Evolutionary conservation across 495 filamentous ascomycete genomes (phyloP), one percentile per base, ranked within the genome.

Genomic region (Neurospora sublineolata): DNA sequence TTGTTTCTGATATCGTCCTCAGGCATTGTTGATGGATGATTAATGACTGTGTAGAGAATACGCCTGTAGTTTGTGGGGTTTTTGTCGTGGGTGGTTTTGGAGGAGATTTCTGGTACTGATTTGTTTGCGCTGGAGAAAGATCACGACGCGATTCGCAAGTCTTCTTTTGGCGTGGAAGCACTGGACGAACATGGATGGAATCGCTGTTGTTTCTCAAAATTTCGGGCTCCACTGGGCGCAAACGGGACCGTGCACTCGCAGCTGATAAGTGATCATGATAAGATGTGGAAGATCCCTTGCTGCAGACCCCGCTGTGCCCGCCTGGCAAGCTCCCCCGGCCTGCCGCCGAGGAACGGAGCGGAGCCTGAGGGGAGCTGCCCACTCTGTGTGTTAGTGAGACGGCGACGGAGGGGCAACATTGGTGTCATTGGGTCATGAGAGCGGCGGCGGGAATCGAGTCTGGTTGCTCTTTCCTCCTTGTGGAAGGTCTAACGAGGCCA

Each of bases 1-100:
- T 92, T 86, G 80, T 94, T 94, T 69, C 86, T 84, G 69, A 90
- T 93, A 73, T 89, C 87, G n/a, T 64, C 52, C 27, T 64, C 52
- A 0, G 52, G 27, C 52, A 64, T 64, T 33, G 27, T 64, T 18
- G 52, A 64, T 64, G 1, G 46, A 64, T 58, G 10, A 52, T 23
- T 52, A 5, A 14, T 18, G n/a, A 52, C 3, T 12, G 4, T 23
- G 44, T 52, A 52, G 41, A 12, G 44, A 11, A n/a, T n/a, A n/a
- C n/a, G n/a, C n/a, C n/a, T n/a, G n/a, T n/a, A n/a, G n/a, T n/a
- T n/a, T n/a, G n/a, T n/a, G n/a, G n/a, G n/a, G n/a, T n/a, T n/a
- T n/a, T n/a, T n/a, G n/a, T n/a, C n/a, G n/a, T n/a, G 30, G 30
- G 30, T 33, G 3, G 30, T 33, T 33, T 0, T 33, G 30, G 30